A percentile compares a stretch with the other conserved stretches of the same genome.
Conservation (phyloP, 2,329 filamentous ascomycete species). For the Endocalyx cinctus region DNA sequence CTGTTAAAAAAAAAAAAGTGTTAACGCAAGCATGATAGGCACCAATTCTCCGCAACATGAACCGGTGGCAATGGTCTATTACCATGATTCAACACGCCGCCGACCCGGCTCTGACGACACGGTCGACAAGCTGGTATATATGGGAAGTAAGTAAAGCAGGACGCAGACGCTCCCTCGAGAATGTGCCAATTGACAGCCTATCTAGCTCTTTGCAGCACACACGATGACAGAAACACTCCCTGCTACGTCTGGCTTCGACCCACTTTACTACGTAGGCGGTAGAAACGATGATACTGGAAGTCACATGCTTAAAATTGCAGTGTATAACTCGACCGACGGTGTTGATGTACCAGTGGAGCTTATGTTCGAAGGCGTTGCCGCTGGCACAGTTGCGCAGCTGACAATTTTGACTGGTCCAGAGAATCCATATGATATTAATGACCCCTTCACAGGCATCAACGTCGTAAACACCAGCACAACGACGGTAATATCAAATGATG, state of each 20-base stretch:
- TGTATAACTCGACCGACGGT: slow-evolving; percentile 46
- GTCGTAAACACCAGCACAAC: slow-evolving; percentile 40
- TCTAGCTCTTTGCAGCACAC: slow-evolving; percentile 40
- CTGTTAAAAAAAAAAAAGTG: no score
- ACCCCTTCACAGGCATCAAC: slow-evolving; percentile 40
- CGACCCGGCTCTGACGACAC: slow-evolving; percentile 42
- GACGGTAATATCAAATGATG: slow-evolving; percentile 34
- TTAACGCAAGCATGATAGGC: slow-evolving; percentile 24
- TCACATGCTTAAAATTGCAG: slow-evolving; percentile 47
- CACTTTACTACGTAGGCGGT: slow-evolving; percentile 47
- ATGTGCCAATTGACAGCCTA: background rate
- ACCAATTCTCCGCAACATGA: slow-evolving; percentile 44
- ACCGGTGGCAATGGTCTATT: slow-evolving; percentile 47
- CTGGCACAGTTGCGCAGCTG: slow-evolving; percentile 36
- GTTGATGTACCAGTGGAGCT: slow-evolving; percentile 41
- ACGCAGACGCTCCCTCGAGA: no score
- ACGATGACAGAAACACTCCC: slow-evolving; percentile 43
- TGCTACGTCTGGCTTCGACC: slow-evolving; percentile 35
- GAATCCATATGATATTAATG: slow-evolving; percentile 40
- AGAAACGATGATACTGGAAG: slow-evolving; percentile 35
- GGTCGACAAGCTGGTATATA: slow-evolving; percentile 45
- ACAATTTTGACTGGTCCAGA: slow-evolving; percentile 40
- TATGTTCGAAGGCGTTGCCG: slow-evolving; percentile 37
- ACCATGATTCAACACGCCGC: slow-evolving; percentile 47
- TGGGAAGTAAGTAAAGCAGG: slow-evolving; percentile 33